Evolutionary conservation across 192 early-diverging fungal genomes (phyloP), one percentile per base, ranked within the genome.

Genomic region (Paraglomus occultum): DNA sequence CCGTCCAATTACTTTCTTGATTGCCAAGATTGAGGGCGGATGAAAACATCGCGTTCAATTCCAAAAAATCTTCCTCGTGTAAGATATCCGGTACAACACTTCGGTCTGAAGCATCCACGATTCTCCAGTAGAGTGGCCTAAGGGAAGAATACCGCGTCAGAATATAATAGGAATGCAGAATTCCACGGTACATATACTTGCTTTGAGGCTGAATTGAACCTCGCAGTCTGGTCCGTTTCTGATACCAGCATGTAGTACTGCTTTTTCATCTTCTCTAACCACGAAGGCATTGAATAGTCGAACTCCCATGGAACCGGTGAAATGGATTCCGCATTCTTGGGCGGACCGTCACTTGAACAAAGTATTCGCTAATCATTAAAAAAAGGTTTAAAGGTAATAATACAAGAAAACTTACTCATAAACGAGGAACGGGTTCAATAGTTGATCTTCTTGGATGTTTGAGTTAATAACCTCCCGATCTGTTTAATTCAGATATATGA

Each of bases 71-170:
- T 7, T 15, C 10, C 49, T 53, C 51, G n/a, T n/a, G n/a, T 8
- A 51, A 72, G 17, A 68, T 14, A 64, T 44, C 14, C 5, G 49
- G 5, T 15, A 1, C 15, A 38, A 44, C 50, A 20, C 0, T n/a
- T 51, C 10, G 57, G 61, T 71, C 57, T 0, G 57, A 61, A 60
- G 45, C 12, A 71, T 71, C 70, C 4, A 71, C 15, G 11, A 71
- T 71, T 6, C 46, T 20, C 66, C 40, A 68, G 51, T 11, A 68
- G 51, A 68, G 52, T 22, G 66, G 39, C 6, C 66, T 68, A 68
- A 63, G n/a, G n/a, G n/a, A n/a, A n/a, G n/a, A n/a, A n/a, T n/a
- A n/a, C n/a, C n/a, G n/a, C n/a, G n/a, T n/a, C n/a, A n/a, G n/a
- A n/a, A n/a, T n/a, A n/a, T n/a, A n/a, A n/a, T n/a, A n/a, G n/a